Base-by-base conservation (phyloP, 1,139 yeast genomes). In the Geotrichum carabidarum region DNA sequence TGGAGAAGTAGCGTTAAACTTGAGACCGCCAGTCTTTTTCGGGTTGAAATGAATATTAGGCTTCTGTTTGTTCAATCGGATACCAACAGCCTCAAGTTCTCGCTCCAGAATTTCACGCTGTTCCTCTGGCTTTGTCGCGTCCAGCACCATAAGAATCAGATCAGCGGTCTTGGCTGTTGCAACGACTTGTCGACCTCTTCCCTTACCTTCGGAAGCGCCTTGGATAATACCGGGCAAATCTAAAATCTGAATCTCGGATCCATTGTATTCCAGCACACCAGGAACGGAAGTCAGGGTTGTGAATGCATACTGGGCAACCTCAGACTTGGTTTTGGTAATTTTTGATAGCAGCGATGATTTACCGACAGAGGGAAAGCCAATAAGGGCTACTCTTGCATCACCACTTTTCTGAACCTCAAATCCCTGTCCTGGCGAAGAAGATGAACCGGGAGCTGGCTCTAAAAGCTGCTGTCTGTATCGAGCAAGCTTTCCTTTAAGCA, bases 291-390 rank as follows among this genome's bases (percentile, higher is more conserved):
- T 93, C 69, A 93, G 78, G 0, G 99, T 93, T 4, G 99, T 93
- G 78, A 93, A 93, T 55, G 95, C 95, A 67, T 93, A 93, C 57
- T 84, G 87, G 12, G 99, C 99, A 53, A 95, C 87, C 68, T 90
- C 98, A 0, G 96, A 86, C 70, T 89, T 88, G 4, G 98, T 93
- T 64, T 86, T 86, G 44, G 99, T 93, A 54, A 93, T 87, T 67
- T 88, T 71, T 22, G 88, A 83, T 57, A 93, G 75, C 61, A 93
- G 81, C 1, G 96, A 88, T 1, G 97, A 90, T 68, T 93, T 93
- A 70, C 99, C 99, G 30, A 93, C 99, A 2, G 97, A 90, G 9
- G 99, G 99, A 70, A 91, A 93, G 50, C 99, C 99, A 71, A 93
- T 91, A 54, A 93, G 76, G 15, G 95, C 95, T 1, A 89, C 96